These are phyloP conservation scores for Cyclotella atomus DNA, from an alignment of 108 stramenopile genomes.

Conservation along the genomic window DNA sequence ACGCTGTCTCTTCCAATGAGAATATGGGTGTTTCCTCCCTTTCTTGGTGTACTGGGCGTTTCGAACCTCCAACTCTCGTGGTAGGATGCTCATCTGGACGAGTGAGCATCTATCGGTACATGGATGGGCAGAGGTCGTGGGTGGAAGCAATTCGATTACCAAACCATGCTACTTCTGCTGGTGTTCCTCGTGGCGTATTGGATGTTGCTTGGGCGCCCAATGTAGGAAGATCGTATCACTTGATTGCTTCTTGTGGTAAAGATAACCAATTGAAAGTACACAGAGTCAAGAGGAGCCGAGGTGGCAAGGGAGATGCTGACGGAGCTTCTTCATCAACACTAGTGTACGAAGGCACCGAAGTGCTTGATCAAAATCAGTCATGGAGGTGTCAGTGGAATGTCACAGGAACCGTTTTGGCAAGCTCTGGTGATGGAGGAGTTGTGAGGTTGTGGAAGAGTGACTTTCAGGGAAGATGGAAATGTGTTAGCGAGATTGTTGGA, in stretches of 20 bases:
- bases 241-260: slow-evolving; percentile 79
- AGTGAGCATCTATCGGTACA: slow-evolving; percentile 69
- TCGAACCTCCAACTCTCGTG: slow-evolving; percentile 90
- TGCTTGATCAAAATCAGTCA: slow-evolving; percentile 55
- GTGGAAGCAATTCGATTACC: slow-evolving; percentile 59
- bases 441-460: slow-evolving; percentile 84
- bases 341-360: slow-evolving; percentile 66
- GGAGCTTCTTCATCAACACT: slow-evolving; percentile 32
- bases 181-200: slow-evolving; percentile 66
- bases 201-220: slow-evolving; percentile 96
- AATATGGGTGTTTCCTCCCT: slow-evolving; percentile 77
- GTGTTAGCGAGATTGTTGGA: slow-evolving; percentile 65
- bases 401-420: slow-evolving; percentile 91
- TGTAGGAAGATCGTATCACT: slow-evolving; percentile 90
- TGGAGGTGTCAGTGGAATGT: slow-evolving; percentile 92
- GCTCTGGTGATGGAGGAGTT: slow-evolving; percentile 81
- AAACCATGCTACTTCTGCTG: slow-evolving; percentile 27
- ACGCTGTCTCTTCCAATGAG: slow-evolving; percentile 5
- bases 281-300: slow-evolving; percentile 38
- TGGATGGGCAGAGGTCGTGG: slow-evolving; percentile 71
- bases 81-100: slow-evolving; percentile 69
- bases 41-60: slow-evolving; percentile 90
- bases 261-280: slow-evolving; percentile 50
- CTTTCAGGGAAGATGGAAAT: slow-evolving; percentile 72
- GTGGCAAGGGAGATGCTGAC: slow-evolving; percentile 17